A percentile compares a stretch with the other conserved stretches of the same genome.
Evolutionary conservation across 2,329 filamentous ascomycete genomes (phyloP).

Genomic region (Metarhizium humberi): DNA sequence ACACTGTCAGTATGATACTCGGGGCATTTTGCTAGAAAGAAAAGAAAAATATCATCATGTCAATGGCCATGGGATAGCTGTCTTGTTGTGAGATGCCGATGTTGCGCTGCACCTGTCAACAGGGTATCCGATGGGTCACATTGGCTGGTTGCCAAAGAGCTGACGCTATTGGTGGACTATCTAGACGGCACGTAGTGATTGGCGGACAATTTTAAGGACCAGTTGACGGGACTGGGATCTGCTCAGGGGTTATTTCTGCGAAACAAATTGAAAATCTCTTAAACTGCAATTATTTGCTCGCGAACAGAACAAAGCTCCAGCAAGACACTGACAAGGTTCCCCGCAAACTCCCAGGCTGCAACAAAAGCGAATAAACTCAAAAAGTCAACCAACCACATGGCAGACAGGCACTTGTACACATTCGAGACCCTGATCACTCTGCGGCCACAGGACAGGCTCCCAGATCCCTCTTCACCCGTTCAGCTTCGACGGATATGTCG

Average conservation of each 20-base stretch:
- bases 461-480: slow-evolving; percentile 12
- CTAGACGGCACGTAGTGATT: background rate
- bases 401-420: background rate
- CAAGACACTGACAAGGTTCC: no score
- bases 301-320: no score
- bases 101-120: no score
- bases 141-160: background rate
- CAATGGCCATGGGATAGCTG: background rate
- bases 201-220: background rate
- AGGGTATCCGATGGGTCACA: no score
- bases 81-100: background rate
- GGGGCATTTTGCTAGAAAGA: no score
- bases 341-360: no score
- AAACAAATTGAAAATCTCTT: background rate
- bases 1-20: no score
- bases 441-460: slow-evolving; percentile 12
- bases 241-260: background rate
- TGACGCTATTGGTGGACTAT: slow-evolving; percentile 3
- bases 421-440: background rate
- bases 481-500: slow-evolving; percentile 52
- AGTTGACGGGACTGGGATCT: background rate
- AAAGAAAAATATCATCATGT: background rate
- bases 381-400: no score
- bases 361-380: no score
- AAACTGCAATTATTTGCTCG: no score